Evolutionary conservation across 1,284 basidiomycete species (phyloP).

Genomic region (Sphaerobolus stellatus): DNA sequence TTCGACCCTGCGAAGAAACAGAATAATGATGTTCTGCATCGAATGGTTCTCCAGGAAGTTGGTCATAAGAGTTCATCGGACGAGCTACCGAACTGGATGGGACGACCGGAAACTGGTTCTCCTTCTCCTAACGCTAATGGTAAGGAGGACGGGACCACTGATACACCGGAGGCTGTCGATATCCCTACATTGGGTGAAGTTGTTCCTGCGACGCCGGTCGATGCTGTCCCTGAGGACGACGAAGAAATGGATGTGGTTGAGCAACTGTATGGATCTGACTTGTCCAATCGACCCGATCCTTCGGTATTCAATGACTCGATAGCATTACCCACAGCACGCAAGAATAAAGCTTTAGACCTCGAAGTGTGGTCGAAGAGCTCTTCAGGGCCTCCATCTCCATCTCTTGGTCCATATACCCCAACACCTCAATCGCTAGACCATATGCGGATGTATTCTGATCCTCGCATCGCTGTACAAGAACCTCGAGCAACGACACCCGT

Average conservation of each 20-base stretch:
- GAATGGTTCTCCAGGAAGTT: conserved; percentile 76
- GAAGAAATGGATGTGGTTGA: conserved; percentile 95
- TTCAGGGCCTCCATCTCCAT: conserved; percentile 45
- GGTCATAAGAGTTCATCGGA: conserved; percentile 54
- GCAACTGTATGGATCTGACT: conserved; percentile 81
- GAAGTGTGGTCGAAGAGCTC: conserved; percentile 75
- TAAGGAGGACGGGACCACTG: conserved; percentile 22
- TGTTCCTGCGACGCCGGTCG: conserved; percentile 16
- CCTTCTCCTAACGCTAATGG: conserved; percentile 22
- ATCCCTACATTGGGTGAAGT: neutral
- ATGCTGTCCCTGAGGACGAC: conserved; percentile 47
- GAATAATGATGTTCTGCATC: conserved; percentile 85
- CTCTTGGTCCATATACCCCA: conserved; percentile 30
- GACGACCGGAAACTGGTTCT: conserved; percentile 3
- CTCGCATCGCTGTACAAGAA: neutral
- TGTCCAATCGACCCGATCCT: conserved; percentile 65
- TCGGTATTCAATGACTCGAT: conserved; percentile 80
- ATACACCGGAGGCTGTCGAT: conserved; percentile 16
- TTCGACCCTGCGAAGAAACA: conserved; percentile 85
- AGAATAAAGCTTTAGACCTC: conserved; percentile 86
- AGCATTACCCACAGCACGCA: conserved; percentile 75
- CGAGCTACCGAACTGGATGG: conserved; percentile 41
- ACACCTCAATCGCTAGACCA: conserved; percentile 14
- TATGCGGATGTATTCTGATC: conserved; percentile 6
- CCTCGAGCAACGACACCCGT: neutral